Percentiles rank a stretch among this genome's conserved stretches.
Conservation (phyloP, 1,284 basidiomycete species). For the Ustilago tritici region DNA sequence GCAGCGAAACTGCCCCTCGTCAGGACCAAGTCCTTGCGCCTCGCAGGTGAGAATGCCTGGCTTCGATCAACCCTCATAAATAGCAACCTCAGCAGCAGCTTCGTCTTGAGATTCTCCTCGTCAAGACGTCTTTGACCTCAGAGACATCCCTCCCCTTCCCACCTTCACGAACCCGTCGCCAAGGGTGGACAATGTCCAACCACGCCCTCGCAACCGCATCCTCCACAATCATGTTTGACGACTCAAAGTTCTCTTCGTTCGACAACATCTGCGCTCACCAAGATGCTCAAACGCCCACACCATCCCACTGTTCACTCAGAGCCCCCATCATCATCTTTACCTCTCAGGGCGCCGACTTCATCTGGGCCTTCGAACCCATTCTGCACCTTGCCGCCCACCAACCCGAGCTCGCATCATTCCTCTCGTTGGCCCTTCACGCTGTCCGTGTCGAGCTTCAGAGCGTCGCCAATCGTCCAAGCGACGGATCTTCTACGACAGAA, state of each 20-base stretch:
- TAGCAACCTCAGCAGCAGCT: not conserved
- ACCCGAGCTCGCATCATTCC: constrained; percentile 30
- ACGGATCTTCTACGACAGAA: not conserved
- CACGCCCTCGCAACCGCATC: not conserved
- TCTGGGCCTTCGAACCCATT: constrained; percentile 31
- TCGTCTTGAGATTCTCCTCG: not conserved
- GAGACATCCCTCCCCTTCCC: not conserved
- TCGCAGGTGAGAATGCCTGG: not conserved
- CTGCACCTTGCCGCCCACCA: constrained; percentile 15
- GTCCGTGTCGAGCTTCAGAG: constrained; percentile 35
- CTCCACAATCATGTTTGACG: constrained; percentile 20
- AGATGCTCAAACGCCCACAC: not conserved
- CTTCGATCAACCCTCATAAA: not conserved
- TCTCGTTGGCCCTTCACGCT: constrained; percentile 33
- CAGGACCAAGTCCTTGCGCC: not conserved
- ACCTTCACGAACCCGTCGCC: not conserved
- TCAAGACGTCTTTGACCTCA: not conserved
- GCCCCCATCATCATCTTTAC: constrained; percentile 41
- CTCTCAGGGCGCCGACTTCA: constrained; percentile 48
- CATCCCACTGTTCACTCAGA: not conserved
- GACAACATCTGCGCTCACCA: constrained; percentile 16
- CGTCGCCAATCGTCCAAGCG: constrained; percentile 19
- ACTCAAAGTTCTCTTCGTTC: constrained; percentile 36
- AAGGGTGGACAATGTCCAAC: not conserved
- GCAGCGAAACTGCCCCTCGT: not conserved